Evolutionary conservation across 1,284 basidiomycete genomes (phyloP).

Genomic region (Rhodotorula sp.): DNA sequence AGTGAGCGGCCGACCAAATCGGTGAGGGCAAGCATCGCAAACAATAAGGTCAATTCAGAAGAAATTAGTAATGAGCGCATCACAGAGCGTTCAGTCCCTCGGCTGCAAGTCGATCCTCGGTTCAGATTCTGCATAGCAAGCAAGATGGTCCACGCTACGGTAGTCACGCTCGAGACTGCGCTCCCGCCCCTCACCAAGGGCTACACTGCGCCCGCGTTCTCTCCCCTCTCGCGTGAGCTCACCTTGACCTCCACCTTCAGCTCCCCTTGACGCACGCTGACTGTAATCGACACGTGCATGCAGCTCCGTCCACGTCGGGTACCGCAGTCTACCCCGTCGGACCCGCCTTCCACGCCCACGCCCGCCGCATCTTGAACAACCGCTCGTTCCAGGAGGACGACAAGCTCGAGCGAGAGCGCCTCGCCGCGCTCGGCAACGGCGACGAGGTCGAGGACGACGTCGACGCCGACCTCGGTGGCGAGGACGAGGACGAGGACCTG

Average conservation of each 20-base stretch:
- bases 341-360: constrained; percentile 75
- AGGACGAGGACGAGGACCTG: constrained; percentile 73
- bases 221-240: constrained; percentile 31
- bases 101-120: too few relatives aligned
- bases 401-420: constrained; percentile 59
- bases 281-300: not conserved
- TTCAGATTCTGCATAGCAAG: too few relatives aligned
- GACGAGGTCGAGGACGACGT: constrained; percentile 63
- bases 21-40: too few relatives aligned
- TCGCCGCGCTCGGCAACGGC: constrained; percentile 56
- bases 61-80: too few relatives aligned
- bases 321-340: constrained; percentile 61
- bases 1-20: too few relatives aligned
- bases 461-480: constrained; percentile 88
- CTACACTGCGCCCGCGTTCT: constrained; percentile 48
- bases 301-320: constrained; percentile 36
- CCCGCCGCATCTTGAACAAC: constrained; percentile 68
- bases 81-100: too few relatives aligned
- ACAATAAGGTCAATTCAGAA: too few relatives aligned
- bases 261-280: not conserved
- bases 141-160: constrained; percentile 39
- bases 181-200: constrained; percentile 49
- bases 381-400: constrained; percentile 79
- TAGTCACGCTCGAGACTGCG: constrained; percentile 49
- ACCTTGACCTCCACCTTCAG: not conserved